Percentiles rank a stretch among this genome's conserved stretches.
phyloP scores from a whole-genome alignment of 768 basidiomycete species.

The Lentinula lateritia region DNA sequence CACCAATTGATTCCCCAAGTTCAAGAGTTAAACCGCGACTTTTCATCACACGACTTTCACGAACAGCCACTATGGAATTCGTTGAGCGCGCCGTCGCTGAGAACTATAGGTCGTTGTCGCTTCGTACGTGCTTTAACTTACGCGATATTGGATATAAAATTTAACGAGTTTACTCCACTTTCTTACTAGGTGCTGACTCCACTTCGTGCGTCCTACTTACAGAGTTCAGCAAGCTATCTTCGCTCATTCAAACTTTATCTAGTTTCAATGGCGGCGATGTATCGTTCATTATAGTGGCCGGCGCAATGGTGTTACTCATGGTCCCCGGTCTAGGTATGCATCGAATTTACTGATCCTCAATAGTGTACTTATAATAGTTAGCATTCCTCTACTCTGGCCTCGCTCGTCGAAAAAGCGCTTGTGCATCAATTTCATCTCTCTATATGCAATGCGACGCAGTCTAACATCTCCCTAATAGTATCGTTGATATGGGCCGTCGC shows the following conservation, averaged over 20 bases:
- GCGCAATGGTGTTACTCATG: slow-evolving; percentile 74
- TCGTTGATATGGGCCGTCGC: slow-evolving; percentile 70
- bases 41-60: neutral
- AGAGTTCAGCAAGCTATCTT: neutral
- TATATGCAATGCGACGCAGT: neutral
- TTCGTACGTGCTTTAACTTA: neutral
- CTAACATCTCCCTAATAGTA: slow-evolving; percentile 26
- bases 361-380: slow-evolving; percentile 15
- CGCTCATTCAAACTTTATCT: neutral
- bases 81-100: neutral
- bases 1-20: neutral
- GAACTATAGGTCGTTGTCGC: neutral
- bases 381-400: slow-evolving; percentile 75
- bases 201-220: neutral
- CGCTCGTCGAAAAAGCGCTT: slow-evolving; percentile 60
- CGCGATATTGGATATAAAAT: neutral
- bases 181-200: neutral
- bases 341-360: neutral
- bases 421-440: slow-evolving; percentile 22
- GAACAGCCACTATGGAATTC: neutral
- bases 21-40: neutral
- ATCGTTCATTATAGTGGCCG: slow-evolving; percentile 62
- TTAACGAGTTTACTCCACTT: neutral
- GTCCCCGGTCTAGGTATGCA: slow-evolving; percentile 62
- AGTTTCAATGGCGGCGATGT: slow-evolving; percentile 72